Evolutionary conservation across 2,329 filamentous ascomycete genomes (phyloP), one percentile per base, ranked within the genome.

Genomic region (Nemania serpens): DNA sequence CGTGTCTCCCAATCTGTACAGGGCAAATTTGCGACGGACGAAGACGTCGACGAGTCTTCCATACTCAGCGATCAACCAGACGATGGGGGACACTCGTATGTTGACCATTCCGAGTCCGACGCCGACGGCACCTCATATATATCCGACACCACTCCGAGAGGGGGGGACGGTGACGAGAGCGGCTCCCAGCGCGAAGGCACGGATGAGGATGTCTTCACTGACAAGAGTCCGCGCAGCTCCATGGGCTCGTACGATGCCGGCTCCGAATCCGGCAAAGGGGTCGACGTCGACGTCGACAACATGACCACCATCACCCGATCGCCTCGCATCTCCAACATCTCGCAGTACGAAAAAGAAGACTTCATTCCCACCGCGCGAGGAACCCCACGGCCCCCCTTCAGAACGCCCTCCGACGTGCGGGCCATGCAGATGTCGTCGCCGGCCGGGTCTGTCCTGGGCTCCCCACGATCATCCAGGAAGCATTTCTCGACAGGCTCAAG

Each of bases 371-470:
- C 83, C n/a, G 78, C 82, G 20, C 83, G 88, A 55, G 81, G 82
- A 7, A 84, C 83, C 7, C 81, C 82, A 9, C 83, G 89, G 2
- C 84, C 87, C 5, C 82, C 85, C 1, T 91, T 92, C 72, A 82
- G 88, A 49, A 89, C 88, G 12, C 85, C 89, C 0, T 89, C 88
- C 1, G 87, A 86, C 12, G 84, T 91, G 7, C 85, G 86, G 51
- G 87, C 87, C 1, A 82, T 91, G 76, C 89, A 91, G 66, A 89
- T 91, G 86, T 83, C 84, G 1, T 90, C 88, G 0, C 88, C 88
- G 0, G 78, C 86, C 0, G 77, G 81, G 0, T 88, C 86, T 0
- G 74, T 74, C 39, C 73, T 76, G 20, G 81, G 79, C n/a, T 84
- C 85, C 2, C 80, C 84, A 6, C 80, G 83, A 10, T 83, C 84